Evolutionary conservation across 2,329 filamentous ascomycete species (phyloP).

Genomic region (Xylaria sp.): DNA sequence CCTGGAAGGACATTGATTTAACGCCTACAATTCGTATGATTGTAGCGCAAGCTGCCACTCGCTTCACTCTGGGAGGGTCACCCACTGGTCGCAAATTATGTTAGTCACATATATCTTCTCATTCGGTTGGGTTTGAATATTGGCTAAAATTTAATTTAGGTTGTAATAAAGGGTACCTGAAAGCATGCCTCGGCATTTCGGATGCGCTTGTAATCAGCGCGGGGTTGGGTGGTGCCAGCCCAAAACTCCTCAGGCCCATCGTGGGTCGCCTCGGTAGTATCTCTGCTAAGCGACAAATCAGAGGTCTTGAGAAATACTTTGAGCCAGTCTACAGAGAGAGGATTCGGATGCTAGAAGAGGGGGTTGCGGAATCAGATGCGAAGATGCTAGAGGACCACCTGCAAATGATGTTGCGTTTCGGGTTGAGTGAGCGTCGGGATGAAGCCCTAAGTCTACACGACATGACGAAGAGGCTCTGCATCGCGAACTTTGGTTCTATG

Average conservation of each 20-base stretch:
- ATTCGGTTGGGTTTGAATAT: background rate
- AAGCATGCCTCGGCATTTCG: slow-evolving; percentile 18
- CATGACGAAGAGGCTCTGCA: slow-evolving; percentile 42
- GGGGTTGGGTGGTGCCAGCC: slow-evolving; percentile 17
- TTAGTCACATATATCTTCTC: slow-evolving; percentile 25
- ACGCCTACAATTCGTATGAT: slow-evolving; percentile 37
- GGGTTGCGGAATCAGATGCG: slow-evolving; percentile 25
- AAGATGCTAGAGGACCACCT: slow-evolving; percentile 46
- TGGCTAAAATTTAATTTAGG: slow-evolving; percentile 28
- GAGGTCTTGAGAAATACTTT: slow-evolving; percentile 37
- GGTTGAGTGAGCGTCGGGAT: slow-evolving; percentile 44
- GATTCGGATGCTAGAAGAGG: slow-evolving; percentile 26
- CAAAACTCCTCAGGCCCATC: slow-evolving; percentile 17
- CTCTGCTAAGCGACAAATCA: slow-evolving; percentile 28
- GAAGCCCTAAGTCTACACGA: slow-evolving; percentile 42
- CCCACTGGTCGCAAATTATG: slow-evolving; percentile 40
- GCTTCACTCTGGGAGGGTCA: slow-evolving; percentile 36
- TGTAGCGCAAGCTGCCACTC: slow-evolving; percentile 36
- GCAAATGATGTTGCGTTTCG: slow-evolving; percentile 50
- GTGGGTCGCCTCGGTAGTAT: slow-evolving; percentile 28
- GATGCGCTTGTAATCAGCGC: slow-evolving; percentile 25
- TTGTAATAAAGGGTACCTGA: slow-evolving; percentile 38
- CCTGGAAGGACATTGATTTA: slow-evolving; percentile 45
- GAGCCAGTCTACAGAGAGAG: slow-evolving; percentile 34
- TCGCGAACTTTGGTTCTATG: slow-evolving; percentile 46